These are phyloP conservation scores for Aureobasidium sp. DNA, from an alignment of 2,329 filamentous ascomycete species.

Conservation along the genomic window DNA sequence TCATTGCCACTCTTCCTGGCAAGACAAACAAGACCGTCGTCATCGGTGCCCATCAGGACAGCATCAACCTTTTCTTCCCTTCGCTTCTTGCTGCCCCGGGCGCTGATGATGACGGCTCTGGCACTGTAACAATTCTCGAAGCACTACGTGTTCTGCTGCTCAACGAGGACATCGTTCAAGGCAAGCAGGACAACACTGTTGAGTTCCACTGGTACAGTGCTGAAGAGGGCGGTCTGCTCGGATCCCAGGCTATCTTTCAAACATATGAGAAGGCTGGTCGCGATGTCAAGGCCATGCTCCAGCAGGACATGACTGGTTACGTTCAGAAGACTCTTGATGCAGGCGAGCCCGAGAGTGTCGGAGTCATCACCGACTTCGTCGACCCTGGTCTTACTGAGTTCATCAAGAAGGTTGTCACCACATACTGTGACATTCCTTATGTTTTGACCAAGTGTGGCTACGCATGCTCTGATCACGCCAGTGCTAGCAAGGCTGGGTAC, in stretches of 20 bases:
- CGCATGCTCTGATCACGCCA: slow-evolving; percentile 69
- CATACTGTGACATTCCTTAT: slow-evolving; percentile 84
- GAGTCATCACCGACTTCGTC: slow-evolving; percentile 88
- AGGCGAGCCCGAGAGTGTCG: slow-evolving; percentile 75
- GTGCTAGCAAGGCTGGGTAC: slow-evolving; percentile 64
- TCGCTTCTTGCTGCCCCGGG: slow-evolving; percentile 78
- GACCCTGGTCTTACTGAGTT: slow-evolving; percentile 75
- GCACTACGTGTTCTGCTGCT: slow-evolving; percentile 69
- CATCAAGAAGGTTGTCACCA: slow-evolving; percentile 79
- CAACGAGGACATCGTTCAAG: slow-evolving; percentile 57
- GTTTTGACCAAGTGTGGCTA: slow-evolving; percentile 85
- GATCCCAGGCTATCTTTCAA: slow-evolving; percentile 82
- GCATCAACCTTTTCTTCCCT: slow-evolving; percentile 86
- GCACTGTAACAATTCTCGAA: slow-evolving; percentile 81
- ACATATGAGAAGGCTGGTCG: slow-evolving; percentile 64
- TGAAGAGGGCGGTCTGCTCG: slow-evolving; percentile 79
- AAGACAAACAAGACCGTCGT: slow-evolving; percentile 76
- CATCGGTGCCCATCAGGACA: slow-evolving; percentile 89
- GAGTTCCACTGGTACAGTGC: slow-evolving; percentile 97
- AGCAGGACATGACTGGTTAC: slow-evolving; percentile 97
- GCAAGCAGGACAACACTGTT: slow-evolving; percentile 72
- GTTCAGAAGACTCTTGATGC: slow-evolving; percentile 74
- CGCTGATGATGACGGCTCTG: slow-evolving; percentile 78
- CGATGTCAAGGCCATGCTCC: slow-evolving; percentile 90
- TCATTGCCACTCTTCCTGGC: slow-evolving; percentile 87